Conservation (phyloP, 2,329 filamentous ascomycete species). For the Plenodomus lindquistii region DNA sequence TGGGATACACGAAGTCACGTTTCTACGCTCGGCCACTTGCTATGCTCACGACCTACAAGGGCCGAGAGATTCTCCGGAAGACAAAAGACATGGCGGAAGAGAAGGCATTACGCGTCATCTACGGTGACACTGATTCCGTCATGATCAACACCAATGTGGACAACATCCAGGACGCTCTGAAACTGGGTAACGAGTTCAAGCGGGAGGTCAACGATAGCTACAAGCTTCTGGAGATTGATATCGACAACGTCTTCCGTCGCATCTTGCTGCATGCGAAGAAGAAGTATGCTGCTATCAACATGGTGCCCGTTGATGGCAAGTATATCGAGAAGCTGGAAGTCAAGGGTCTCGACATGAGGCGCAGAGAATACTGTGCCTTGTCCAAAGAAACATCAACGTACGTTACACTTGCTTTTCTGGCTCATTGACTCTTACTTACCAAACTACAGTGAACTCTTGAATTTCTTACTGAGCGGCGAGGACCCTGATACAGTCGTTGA, state of each 20-base stretch:
- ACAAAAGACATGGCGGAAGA: constrained; percentile 95
- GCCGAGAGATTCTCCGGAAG: constrained; percentile 92
- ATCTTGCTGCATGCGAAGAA: constrained; percentile 97
- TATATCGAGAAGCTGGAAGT: constrained; percentile 95
- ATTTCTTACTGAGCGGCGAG: constrained; percentile 91
- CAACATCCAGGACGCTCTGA: constrained; percentile 85
- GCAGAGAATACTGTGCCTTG: constrained; percentile 92
- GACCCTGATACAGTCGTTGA: constrained; percentile 86
- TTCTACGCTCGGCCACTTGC: constrained; percentile 96
- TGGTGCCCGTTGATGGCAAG: constrained; percentile 86
- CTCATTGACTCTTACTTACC: constrained; percentile 10
- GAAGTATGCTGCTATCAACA: constrained; percentile 97
- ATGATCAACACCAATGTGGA: constrained; percentile 99
- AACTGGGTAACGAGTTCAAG: constrained; percentile 94
- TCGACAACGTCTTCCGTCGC: constrained; percentile 94
- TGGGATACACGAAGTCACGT: constrained; percentile 94
- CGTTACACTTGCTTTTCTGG: constrained; percentile 18
- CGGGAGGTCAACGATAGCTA: constrained; percentile 92
- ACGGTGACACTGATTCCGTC: constrained; percentile 98
- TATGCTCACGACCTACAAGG: constrained; percentile 95
- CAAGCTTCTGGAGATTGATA: constrained; percentile 91
- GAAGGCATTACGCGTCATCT: constrained; percentile 91
- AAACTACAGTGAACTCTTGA: constrained; percentile 68
- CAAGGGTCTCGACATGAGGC: constrained; percentile 97
- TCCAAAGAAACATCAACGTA: constrained; percentile 88